phyloP scores from a whole-genome alignment of 1,284 basidiomycete species.

The Apiotrichum mycotoxinovorans region DNA sequence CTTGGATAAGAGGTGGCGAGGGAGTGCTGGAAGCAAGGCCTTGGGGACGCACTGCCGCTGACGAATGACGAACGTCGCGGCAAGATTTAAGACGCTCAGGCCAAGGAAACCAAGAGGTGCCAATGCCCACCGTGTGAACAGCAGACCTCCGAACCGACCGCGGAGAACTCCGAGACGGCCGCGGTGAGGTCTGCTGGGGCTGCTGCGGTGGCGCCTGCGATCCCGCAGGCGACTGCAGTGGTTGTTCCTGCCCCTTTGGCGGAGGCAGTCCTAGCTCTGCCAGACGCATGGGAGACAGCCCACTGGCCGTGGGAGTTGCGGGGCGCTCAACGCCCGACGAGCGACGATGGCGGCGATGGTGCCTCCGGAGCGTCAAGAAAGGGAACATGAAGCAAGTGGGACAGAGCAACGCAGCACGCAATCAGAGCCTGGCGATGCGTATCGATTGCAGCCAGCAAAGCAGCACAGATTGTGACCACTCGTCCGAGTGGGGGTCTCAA shows the following conservation, averaged over 20 bases:
- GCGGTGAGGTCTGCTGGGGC: neutral
- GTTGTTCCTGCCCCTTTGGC: neutral
- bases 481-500: neutral
- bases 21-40: neutral
- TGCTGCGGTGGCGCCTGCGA: neutral
- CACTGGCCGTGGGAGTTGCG: neutral
- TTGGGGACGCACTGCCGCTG: neutral
- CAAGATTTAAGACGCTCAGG: slow-evolving; percentile 1
- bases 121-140: neutral
- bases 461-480: neutral
- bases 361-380: neutral
- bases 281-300: neutral
- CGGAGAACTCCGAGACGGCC: slow-evolving; percentile 2
- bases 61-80: neutral
- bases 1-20: neutral
- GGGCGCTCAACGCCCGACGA: neutral
- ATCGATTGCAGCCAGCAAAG: neutral
- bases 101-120: slow-evolving; percentile 1
- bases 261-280: neutral
- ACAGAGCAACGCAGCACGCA: neutral
- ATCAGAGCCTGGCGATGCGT: neutral
- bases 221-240: neutral
- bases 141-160: neutral
- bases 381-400: neutral
- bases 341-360: neutral